These are phyloP conservation scores for Eruca vesicaria DNA, from an alignment of 441 rosid genomes.

Conservation along the genomic window DNA sequence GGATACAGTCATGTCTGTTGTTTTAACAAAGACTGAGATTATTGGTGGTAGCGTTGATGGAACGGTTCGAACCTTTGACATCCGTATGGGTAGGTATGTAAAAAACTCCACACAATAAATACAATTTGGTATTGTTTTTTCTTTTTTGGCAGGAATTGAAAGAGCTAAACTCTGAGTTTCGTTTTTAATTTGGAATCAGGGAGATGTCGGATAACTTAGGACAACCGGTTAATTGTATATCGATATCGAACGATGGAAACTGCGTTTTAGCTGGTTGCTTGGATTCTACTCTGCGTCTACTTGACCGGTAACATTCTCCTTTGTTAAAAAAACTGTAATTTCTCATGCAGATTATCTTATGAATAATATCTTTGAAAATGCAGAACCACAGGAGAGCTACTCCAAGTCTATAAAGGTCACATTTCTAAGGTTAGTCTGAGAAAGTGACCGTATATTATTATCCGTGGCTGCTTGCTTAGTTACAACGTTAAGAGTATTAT, in stretches of 20 bases:
- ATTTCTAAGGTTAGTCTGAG: constrained; percentile 73
- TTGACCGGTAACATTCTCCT: constrained; percentile 59
- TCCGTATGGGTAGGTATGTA: constrained; percentile 83
- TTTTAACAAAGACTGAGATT: constrained; percentile 83
- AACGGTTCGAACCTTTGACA: constrained; percentile 92
- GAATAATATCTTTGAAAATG: constrained; percentile 11
- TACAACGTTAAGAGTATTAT: background rate
- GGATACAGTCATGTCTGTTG: constrained; percentile 95
- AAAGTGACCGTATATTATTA: background rate
- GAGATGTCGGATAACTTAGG: constrained; percentile 88
- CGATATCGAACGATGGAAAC: constrained; percentile 88
- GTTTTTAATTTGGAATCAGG: constrained; percentile 36
- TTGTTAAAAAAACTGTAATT: no score
- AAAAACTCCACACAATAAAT: background rate
- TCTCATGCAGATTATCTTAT: constrained; percentile 15
- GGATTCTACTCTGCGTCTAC: constrained; percentile 81
- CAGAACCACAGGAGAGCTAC: constrained; percentile 82
- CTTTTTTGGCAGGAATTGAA: background rate
- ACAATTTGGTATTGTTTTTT: background rate
- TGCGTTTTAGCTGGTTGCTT: constrained; percentile 88
- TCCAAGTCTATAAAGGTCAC: constrained; percentile 94
- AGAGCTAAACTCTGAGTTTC: background rate
- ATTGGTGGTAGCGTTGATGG: constrained; percentile 98
- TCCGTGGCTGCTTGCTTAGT: constrained; percentile 8
- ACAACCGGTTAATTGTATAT: constrained; percentile 92